Evolutionary conservation across 1,284 basidiomycete species (phyloP), one percentile per base, ranked within the genome.

Genomic region (Anthracocystis walkeri): DNA sequence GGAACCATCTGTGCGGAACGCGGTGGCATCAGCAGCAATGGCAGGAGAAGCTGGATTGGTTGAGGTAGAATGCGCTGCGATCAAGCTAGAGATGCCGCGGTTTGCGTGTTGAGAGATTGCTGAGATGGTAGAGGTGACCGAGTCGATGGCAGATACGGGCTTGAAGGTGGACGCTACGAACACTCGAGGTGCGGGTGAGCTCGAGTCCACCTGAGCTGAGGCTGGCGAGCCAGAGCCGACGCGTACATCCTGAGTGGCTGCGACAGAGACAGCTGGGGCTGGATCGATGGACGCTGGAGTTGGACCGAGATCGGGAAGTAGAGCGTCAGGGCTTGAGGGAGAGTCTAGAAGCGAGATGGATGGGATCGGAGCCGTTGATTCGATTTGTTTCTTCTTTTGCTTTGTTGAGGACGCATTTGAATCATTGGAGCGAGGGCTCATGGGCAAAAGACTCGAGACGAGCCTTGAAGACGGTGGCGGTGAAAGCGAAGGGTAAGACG

Each of bases 51-150:
- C 20, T 7, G 63, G 7, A 25, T 49, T 58, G 44, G 44, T 31
- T 2, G 58, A 8, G 20, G 20, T 42, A 18, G 63, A 46, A 29
- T 65, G 63, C 20, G 65, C 57, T n/a, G 71, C 60, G 40, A 74
- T 63, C 20, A 74, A 49, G 29, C 21, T 61, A 1, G 65, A 61
- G 51, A 74, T 60, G 44, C 71, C 71, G 25, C 71, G 71, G 31
- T 74, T 74, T 7, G 71, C 71, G 10, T 74, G 71, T 2, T 65
- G 65, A 14, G 71, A 74, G 48, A 74, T 21, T n/a, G 71, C 52
- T 3, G 71, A 68, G 71, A 74, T 64, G 50, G 65, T 74, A 11
- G 61, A 60, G 16, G 71, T 65, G 33, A 74, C 71, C 10, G 65
- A 56, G 1, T 74, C 61, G 41, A 74, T 68, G 46, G 71, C 42